Evolutionary conservation across 2,329 filamentous ascomycete species (phyloP).

Genomic region (Cercospora sp.): DNA sequence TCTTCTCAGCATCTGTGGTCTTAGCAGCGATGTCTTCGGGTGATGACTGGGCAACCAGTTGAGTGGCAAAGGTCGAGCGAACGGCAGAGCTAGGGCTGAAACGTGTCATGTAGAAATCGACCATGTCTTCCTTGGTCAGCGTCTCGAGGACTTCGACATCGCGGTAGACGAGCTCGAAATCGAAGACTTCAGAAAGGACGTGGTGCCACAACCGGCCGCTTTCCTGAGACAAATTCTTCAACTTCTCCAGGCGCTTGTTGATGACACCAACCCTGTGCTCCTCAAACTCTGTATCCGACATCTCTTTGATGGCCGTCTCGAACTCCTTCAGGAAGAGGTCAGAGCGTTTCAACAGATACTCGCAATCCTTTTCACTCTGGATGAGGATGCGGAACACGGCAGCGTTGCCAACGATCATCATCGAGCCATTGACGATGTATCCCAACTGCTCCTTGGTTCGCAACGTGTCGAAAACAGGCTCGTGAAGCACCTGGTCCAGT

Average conservation of each 20-base stretch:
- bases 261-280: constrained; percentile 87
- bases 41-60: constrained; percentile 72
- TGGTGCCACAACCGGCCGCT: constrained; percentile 80
- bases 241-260: constrained; percentile 81
- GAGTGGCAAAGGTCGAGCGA: constrained; percentile 80
- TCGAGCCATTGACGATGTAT: constrained; percentile 89
- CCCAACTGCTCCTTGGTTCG: constrained; percentile 96
- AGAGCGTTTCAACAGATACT: constrained; percentile 83
- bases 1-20: constrained; percentile 43
- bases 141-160: constrained; percentile 74
- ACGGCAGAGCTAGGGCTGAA: constrained; percentile 71
- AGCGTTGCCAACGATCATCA: constrained; percentile 71
- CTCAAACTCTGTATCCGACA: constrained; percentile 84
- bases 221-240: constrained; percentile 89
- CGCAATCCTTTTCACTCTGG: constrained; percentile 82
- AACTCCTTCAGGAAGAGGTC: constrained; percentile 77
- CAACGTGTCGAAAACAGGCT: constrained; percentile 91
- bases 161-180: constrained; percentile 76
- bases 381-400: constrained; percentile 82
- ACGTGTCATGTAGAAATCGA: constrained; percentile 73
- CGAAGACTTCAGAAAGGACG: constrained; percentile 81
- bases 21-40: constrained; percentile 41
- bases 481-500: constrained; percentile 85
- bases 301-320: constrained; percentile 65
- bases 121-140: constrained; percentile 76